Percentiles rank a stretch among this genome's conserved stretches.
Evolutionary conservation across 1,284 basidiomycete genomes (phyloP).

Genomic region (Rhizoctonia solani): DNA sequence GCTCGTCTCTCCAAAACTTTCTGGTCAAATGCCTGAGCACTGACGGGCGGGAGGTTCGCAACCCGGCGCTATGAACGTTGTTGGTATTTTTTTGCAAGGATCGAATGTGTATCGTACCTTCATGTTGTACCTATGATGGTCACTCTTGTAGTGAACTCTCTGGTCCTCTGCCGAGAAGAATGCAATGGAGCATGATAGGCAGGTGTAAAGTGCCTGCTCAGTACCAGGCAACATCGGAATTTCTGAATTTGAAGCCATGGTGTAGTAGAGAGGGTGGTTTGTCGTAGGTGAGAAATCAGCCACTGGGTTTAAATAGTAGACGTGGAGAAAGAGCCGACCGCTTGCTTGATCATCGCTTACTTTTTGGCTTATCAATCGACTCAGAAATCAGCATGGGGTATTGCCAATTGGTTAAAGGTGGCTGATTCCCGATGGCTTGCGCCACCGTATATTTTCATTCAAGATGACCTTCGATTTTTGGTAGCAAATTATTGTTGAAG

Average conservation of each 20-base stretch:
- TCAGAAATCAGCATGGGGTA: no score
- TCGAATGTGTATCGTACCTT: constrained; percentile 53
- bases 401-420: no score
- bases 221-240: constrained; percentile 28
- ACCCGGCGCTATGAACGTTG: constrained; percentile 65
- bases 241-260: constrained; percentile 20
- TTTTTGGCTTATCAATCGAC: constrained; percentile 28
- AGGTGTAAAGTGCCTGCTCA: constrained; percentile 67
- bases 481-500: no score
- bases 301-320: neutral
- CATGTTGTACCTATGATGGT: constrained; percentile 98
- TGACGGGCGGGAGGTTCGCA: constrained; percentile 87
- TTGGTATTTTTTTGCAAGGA: neutral
- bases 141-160: constrained; percentile 88
- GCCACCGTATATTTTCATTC: no score
- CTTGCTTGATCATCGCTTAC: constrained; percentile 32
- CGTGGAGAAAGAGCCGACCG: constrained; percentile 21
- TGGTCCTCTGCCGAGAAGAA: constrained; percentile 87
- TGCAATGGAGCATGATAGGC: constrained; percentile 90
- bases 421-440: no score
- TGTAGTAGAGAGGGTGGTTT: neutral
- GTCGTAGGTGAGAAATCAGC: neutral
- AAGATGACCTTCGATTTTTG: no score
- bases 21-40: constrained; percentile 78
- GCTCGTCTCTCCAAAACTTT: constrained; percentile 83